Evolutionary conservation across 768 basidiomycete genomes (phyloP).

Genomic region (Kwoniella shandongensis): DNA sequence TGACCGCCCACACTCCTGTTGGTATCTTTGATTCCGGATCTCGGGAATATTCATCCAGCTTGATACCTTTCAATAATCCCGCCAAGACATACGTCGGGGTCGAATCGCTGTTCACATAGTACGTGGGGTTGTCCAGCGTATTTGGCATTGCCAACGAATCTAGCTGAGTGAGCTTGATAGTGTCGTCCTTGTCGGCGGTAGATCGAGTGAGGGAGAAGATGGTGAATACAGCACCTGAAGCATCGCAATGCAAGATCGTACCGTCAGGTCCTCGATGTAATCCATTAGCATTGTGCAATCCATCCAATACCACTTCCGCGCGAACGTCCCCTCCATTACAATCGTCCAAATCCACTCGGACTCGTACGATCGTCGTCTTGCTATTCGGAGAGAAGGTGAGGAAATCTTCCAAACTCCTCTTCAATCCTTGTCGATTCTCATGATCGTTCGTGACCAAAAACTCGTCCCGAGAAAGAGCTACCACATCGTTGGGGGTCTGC

Average conservation of each 20-base stretch:
- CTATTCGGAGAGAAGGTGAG: slow-evolving; percentile 3
- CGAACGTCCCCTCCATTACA: not conserved
- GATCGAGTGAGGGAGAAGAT: not conserved
- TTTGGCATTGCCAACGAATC: slow-evolving; percentile 12
- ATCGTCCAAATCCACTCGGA: not conserved
- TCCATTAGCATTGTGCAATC: slow-evolving; percentile 36
- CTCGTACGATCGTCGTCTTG: slow-evolving; percentile 16
- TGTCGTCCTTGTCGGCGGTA: no score
- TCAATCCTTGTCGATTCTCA: slow-evolving; percentile 15
- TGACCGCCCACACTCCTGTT: slow-evolving; percentile 4
- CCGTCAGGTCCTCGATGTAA: slow-evolving; percentile 20
- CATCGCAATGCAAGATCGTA: slow-evolving; percentile 24
- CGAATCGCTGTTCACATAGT: slow-evolving; percentile 21
- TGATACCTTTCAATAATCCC: slow-evolving; percentile 11
- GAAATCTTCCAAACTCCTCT: slow-evolving; percentile 24
- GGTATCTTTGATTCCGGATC: slow-evolving; percentile 13
- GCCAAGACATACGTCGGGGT: slow-evolving; percentile 17
- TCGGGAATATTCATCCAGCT: not conserved
- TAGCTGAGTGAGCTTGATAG: not conserved
- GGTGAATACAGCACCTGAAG: slow-evolving; percentile 19
- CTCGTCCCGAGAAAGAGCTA: slow-evolving; percentile 16
- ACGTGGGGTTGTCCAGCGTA: slow-evolving; percentile 39
- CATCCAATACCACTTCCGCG: slow-evolving; percentile 18
- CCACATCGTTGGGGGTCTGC: slow-evolving; percentile 33
- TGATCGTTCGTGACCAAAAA: slow-evolving; percentile 37